Base-by-base conservation (phyloP, 805 yeast genomes). In the Candida succiphila region DNA sequence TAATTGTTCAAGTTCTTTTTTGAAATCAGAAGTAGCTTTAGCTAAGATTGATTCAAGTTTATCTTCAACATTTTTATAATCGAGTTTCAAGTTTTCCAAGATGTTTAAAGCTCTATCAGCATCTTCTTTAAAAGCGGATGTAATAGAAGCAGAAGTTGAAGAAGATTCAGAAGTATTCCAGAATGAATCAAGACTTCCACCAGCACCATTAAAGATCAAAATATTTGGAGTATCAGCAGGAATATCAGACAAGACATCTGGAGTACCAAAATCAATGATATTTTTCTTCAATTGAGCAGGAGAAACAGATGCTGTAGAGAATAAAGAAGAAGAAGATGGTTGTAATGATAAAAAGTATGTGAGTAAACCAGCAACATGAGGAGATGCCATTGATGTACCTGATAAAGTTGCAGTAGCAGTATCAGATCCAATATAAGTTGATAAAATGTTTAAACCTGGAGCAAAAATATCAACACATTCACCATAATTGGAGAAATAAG, bases 311-410 rank as follows among this genome's bases (percentile, higher is more conserved):
- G 69, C 70, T 17, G 77, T 67, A 42, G 72, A 67, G 53, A 70
- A 82, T 52, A 73, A 75, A 33, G 87, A 78, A 31, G 67, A 73
- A 12, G 75, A 56, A 29, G 72, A 80, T 44, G 95, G 94, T 62
- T 82, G 85, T 58, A 87, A 72, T 6, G 95, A 80, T 54, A 88
- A 65, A 63, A 75, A 89, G 69, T 89, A 89, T 7, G 95, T 73
- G 51, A 87, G 75, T 56, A 89, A 69, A 47, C 98, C 98, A 39
- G 87, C 79, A 46, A 88, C 88, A 53, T 87, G 96, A 30, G 98
- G 97, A 25, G 96, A 82, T 17, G 97, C 96, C 98, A 89, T 89
- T 13, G 97, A 89, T 9, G 96, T 89, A 61, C 98, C 98, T 25
- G 95, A 82, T 55, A 83, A 67, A 26, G 84, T 74, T 29, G 92